A percentile compares a stretch with the other conserved stretches of the same genome.
Conservation (phyloP, 1,139 yeast species). For the Hemisphaericaspora xylanilytica region DNA sequence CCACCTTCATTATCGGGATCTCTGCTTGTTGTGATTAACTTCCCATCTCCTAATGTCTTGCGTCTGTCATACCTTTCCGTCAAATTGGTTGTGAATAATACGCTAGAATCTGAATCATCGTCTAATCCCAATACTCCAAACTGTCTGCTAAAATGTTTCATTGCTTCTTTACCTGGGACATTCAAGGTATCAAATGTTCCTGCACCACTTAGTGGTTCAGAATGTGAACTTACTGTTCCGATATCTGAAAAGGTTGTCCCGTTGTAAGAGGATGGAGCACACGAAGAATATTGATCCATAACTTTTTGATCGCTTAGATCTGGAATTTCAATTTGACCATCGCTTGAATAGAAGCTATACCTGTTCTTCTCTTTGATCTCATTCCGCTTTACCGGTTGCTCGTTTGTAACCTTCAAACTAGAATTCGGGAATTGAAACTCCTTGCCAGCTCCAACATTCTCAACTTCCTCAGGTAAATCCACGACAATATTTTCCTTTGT, state of each 20-base stretch:
- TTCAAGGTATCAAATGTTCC: constrained; percentile 22
- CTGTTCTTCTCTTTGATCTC: constrained; percentile 22
- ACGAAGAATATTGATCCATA: constrained; percentile 22
- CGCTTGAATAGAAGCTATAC: constrained; percentile 24
- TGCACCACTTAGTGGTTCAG: constrained; percentile 18
- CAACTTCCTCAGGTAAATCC: too few relatives aligned
- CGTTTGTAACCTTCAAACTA: constrained; percentile 33
- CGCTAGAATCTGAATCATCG: constrained; percentile 32
- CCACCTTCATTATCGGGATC: too few relatives aligned
- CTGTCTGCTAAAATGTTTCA: constrained; percentile 26
- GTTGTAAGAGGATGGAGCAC: constrained; percentile 22
- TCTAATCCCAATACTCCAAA: constrained; percentile 23
- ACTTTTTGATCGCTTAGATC: constrained; percentile 29
- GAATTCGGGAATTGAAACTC: constrained; percentile 42
- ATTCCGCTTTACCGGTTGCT: constrained; percentile 19
- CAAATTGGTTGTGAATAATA: neutral
- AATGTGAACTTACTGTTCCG: constrained; percentile 19
- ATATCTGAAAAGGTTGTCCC: constrained; percentile 33
- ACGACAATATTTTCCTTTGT: neutral
- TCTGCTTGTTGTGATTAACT: too few relatives aligned
- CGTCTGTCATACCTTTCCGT: neutral
- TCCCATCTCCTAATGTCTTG: too few relatives aligned
- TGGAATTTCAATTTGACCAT: constrained; percentile 47
- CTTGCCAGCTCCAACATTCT: constrained; percentile 9
- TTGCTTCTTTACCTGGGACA: constrained; percentile 34